A percentile compares a stretch with the other conserved stretches of the same genome.
These are phyloP conservation scores for Aspergillus mulundensis DNA, from an alignment of 495 filamentous ascomycete genomes.

Conservation along the genomic window DNA sequence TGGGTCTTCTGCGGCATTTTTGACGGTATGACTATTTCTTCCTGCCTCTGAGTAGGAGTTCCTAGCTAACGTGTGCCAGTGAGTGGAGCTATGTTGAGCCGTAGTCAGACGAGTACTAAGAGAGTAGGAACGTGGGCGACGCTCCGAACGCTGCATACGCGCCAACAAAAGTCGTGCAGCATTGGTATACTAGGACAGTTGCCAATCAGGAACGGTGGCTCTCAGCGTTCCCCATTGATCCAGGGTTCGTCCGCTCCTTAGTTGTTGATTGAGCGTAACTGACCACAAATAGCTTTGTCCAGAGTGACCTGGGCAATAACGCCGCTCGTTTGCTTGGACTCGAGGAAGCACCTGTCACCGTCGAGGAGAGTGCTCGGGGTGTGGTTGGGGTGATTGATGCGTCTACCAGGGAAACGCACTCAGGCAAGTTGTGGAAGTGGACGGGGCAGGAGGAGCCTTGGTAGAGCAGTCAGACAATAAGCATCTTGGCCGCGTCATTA, in stretches of 20 bases:
- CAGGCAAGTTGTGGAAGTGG: constrained; percentile 30
- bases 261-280: not conserved
- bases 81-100: not conserved
- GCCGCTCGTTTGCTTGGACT: constrained; percentile 33
- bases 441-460: constrained; percentile 20
- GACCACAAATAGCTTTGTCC: constrained; percentile 30
- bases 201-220: constrained; percentile 35
- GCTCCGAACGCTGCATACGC: constrained; percentile 36
- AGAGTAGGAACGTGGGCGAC: constrained; percentile 15
- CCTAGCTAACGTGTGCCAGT: not conserved
- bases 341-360: constrained; percentile 25
- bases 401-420: constrained; percentile 30
- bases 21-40: constrained; percentile 5
- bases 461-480: constrained; percentile 2
- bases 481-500: too few species aligned
- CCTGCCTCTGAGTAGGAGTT: not conserved
- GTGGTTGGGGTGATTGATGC: constrained; percentile 34
- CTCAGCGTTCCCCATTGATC: constrained; percentile 29
- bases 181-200: constrained; percentile 37
- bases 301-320: constrained; percentile 44
- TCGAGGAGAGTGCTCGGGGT: constrained; percentile 34
- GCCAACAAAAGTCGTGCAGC: constrained; percentile 32
- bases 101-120: not conserved
- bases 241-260: constrained; percentile 19
- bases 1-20: constrained; percentile 24